A percentile compares a stretch with the other conserved stretches of the same genome.
Evolutionary conservation across 371 early-diverging fungal genomes (phyloP).

Genomic region (Actinomortierella ambigua): DNA sequence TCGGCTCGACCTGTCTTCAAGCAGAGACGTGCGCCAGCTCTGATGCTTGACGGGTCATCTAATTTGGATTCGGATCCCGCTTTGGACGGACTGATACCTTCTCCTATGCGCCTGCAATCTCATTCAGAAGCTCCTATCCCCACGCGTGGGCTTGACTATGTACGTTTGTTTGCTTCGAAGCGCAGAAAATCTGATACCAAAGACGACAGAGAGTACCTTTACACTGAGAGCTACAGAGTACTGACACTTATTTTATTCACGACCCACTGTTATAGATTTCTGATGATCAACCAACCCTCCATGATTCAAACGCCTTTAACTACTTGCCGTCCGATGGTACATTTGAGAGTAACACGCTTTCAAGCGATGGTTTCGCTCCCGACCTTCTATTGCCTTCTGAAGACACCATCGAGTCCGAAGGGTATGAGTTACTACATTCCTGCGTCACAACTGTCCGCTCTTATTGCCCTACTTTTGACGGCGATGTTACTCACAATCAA

Average conservation of each 20-base stretch:
- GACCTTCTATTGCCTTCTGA: constrained; percentile 24
- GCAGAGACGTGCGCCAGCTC: constrained; percentile 13
- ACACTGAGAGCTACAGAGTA: too few species aligned
- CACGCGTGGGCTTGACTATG: too few species aligned
- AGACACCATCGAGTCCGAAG: constrained; percentile 31
- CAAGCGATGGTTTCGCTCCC: neutral
- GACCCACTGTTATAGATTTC: too few species aligned
- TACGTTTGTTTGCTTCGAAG: too few species aligned
- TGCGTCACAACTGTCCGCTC: neutral
- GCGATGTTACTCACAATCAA: too few species aligned
- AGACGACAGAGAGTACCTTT: too few species aligned
- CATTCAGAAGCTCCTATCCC: too few species aligned
- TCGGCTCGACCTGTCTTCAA: constrained; percentile 20
- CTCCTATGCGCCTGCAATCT: too few species aligned
- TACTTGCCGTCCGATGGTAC: constrained; percentile 6
- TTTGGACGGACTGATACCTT: too few species aligned
- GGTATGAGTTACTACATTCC: constrained; percentile 7
- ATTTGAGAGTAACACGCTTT: too few species aligned
- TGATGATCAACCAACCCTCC: constrained; percentile 3
- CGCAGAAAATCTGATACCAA: too few species aligned
- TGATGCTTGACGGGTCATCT: constrained; percentile 39
- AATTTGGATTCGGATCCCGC: neutral
- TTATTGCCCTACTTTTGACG: neutral
- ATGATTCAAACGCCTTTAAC: constrained; percentile 7
- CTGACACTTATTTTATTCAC: too few species aligned